Base-by-base conservation (phyloP, 1,139 yeast genomes). In the Geotrichum cucujoidarum region DNA sequence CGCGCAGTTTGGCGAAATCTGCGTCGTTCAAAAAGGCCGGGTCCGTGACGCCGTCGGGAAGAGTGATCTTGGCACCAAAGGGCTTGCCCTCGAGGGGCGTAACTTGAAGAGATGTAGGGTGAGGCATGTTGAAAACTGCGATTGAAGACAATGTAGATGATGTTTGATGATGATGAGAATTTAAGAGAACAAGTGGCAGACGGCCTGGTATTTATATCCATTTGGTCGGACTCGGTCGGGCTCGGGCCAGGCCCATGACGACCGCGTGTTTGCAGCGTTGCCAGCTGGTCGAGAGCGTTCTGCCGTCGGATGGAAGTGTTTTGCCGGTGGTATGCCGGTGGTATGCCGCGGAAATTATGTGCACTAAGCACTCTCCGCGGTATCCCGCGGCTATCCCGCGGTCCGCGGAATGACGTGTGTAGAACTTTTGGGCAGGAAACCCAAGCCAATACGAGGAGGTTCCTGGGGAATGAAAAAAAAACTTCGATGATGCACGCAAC, bases 1-100 rank as follows among this genome's bases (percentile, higher is more conserved):
- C 74, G 56, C 73, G 77, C 49, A 86, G 71, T 13, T 60, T 57
- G 49, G 72, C 66, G 64, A 85, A 84, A 59, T 86, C 92, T 2
- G 64, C 74, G 2, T 82, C 86, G 54, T 71, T 73, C 53, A 86
- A 73, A 44, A 73, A 63, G 13, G 84, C 72, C 13, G 95, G 95
- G 65, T 86, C 94, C 30, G 76, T 72, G 53, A 84, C 76, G 54
- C 83, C 85, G 1, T 63, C 64, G 24, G 95, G 95, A 45, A 86
- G 67, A 3, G 65, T 68, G 44, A 86, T 70, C 13, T 69, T 65
- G 48, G 92, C 88, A 32, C 95, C 95, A 57, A 86, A 76, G 35
- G 80, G 78, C 31, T 75, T 63, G 31, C 56, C 59, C 40, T 67
- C 68, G 24, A 82, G 68, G 21, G 86, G 84, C 10, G 45, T 47